Evolutionary conservation across 129 eudicot species (phyloP).

Genomic region (Artemisia tridentata): DNA sequence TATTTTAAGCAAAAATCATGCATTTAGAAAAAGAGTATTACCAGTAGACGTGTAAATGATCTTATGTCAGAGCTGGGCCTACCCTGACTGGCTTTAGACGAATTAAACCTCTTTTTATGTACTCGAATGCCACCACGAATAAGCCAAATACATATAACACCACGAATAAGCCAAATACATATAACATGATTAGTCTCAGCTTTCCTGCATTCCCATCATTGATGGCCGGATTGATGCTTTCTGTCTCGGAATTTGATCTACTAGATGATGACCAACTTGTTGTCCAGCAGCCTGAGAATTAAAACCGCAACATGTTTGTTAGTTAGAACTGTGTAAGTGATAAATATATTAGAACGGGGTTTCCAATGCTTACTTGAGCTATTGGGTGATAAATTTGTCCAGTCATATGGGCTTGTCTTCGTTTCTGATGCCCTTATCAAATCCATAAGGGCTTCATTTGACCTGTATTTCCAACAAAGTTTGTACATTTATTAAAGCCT

Average conservation of each 20-base stretch:
- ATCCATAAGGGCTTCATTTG: slow-evolving; percentile 77
- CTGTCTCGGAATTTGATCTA: slow-evolving; percentile 35
- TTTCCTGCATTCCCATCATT: slow-evolving; percentile 32
- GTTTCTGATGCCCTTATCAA: slow-evolving; percentile 76
- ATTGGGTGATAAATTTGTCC: slow-evolving; percentile 73
- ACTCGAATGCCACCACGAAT: slow-evolving; percentile 50
- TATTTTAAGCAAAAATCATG: background rate
- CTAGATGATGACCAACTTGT: slow-evolving; percentile 17
- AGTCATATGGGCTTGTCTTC: slow-evolving; percentile 60
- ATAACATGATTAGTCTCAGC: slow-evolving; percentile 38
- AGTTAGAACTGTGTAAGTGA: background rate
- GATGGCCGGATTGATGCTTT: slow-evolving; percentile 30
- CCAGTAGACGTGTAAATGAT: background rate
- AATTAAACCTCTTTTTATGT: slow-evolving; percentile 39
- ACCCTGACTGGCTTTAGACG: slow-evolving; percentile 32
- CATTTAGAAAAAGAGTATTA: background rate
- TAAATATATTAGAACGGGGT: background rate
- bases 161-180: slow-evolving; percentile 55
- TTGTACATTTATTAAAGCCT: too few relatives aligned
- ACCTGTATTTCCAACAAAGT: slow-evolving; percentile 46
- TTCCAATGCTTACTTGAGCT: slow-evolving; percentile 49
- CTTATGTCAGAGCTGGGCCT: slow-evolving; percentile 8
- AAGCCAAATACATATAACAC: slow-evolving; percentile 53
- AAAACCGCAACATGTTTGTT: background rate
- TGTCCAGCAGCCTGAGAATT: slow-evolving; percentile 16